These are phyloP conservation scores for Escovopsis sp. DNA, from an alignment of 2,329 filamentous ascomycete species.

Conservation along the genomic window DNA sequence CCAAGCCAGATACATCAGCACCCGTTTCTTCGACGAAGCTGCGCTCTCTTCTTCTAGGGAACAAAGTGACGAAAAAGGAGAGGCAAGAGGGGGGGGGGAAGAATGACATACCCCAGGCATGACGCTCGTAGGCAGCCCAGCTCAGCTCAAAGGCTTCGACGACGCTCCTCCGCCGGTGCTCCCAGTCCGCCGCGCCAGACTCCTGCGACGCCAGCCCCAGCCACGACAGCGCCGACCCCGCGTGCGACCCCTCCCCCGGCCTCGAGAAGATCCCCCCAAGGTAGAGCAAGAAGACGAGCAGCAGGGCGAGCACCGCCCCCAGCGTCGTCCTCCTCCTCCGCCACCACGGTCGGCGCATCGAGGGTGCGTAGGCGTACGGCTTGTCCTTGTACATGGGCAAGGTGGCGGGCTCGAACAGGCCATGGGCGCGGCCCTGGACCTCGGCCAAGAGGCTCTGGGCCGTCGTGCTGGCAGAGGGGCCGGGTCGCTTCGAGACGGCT, in stretches of 20 bases:
- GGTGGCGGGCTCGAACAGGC: constrained; percentile 41
- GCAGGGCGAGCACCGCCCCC: constrained; percentile 29
- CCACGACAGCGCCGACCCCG: constrained; percentile 40
- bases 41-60: neutral
- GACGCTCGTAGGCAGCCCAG: constrained; percentile 82
- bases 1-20: neutral
- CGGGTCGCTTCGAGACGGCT: constrained; percentile 23
- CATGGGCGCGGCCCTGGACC: constrained; percentile 46
- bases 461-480: constrained; percentile 11
- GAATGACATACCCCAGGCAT: constrained; percentile 69
- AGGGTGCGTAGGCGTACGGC: constrained; percentile 57
- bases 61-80: too few species aligned
- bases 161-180: constrained; percentile 60
- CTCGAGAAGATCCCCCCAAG: constrained; percentile 47
- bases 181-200: constrained; percentile 50
- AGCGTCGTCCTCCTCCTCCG: constrained; percentile 46
- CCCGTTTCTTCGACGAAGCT: neutral
- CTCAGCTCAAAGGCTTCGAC: constrained; percentile 81
- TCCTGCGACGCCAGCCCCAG: constrained; percentile 35
- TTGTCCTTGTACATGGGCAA: constrained; percentile 99
- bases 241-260: constrained; percentile 19
- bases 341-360: constrained; percentile 43
- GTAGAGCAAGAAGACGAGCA: constrained; percentile 48
- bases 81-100: too few species aligned
- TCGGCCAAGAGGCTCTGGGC: constrained; percentile 27